Evolutionary conservation across 2,329 filamentous ascomycete species (phyloP).

Genomic region (Pyrenochaeta sp.): DNA sequence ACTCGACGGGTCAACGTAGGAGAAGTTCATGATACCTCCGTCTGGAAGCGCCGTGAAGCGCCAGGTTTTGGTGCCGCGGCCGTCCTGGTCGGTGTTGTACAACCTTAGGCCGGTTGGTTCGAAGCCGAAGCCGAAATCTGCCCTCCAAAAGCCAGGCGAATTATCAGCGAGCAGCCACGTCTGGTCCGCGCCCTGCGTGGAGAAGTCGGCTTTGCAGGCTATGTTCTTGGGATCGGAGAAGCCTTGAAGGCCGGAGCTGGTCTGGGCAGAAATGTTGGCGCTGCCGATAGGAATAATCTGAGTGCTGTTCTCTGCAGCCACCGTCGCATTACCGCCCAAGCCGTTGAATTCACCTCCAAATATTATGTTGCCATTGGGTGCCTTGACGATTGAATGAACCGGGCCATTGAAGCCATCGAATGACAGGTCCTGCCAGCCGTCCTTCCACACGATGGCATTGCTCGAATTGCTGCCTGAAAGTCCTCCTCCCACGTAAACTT

Average conservation of each 20-base stretch:
- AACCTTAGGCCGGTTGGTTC: conserved; percentile 85
- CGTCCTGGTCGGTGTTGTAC: conserved; percentile 85
- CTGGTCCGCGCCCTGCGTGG: conserved; percentile 71
- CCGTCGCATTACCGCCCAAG: conserved; percentile 81
- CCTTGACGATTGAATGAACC: conserved; percentile 83
- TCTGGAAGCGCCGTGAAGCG: conserved; percentile 85
- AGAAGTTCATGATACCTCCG: conserved; percentile 95
- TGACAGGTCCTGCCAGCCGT: conserved; percentile 77
- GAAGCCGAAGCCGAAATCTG: conserved; percentile 83
- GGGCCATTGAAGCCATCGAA: conserved; percentile 96
- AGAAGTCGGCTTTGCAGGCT: conserved; percentile 75
- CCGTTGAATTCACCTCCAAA: conserved; percentile 93
- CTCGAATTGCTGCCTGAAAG: conserved; percentile 83
- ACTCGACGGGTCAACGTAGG: conserved; percentile 77
- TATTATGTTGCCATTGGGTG: conserved; percentile 82
- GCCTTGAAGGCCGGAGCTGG: conserved; percentile 67
- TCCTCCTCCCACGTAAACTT: conserved; percentile 90
- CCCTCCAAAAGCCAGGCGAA: conserved; percentile 82
- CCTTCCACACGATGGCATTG: conserved; percentile 86
- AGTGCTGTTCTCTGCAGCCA: conserved; percentile 70
- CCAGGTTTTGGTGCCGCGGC: conserved; percentile 87
- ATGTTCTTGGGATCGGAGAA: conserved; percentile 82
- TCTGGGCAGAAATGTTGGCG: conserved; percentile 75
- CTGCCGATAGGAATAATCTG: conserved; percentile 85
- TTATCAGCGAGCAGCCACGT: conserved; percentile 85